These are phyloP conservation scores for Delitschia confertaspora DNA, from an alignment of 495 filamentous ascomycete genomes.

Conservation along the genomic window DNA sequence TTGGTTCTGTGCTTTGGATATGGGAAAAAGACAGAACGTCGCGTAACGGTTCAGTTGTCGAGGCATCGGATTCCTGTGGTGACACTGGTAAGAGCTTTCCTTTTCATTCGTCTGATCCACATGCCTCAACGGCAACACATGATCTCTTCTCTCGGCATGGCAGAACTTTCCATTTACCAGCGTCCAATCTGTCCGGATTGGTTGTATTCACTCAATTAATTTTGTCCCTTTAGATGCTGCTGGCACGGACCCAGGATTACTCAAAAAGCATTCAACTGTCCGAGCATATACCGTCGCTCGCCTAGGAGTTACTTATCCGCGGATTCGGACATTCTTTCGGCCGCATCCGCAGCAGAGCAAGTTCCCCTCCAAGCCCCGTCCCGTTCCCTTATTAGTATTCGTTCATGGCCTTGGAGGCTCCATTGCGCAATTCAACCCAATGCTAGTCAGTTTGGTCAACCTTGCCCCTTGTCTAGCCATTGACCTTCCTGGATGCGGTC, in stretches of 20 bases:
- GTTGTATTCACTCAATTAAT: background rate
- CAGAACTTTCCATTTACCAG: background rate
- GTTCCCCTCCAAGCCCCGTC: slow-evolving; percentile 59
- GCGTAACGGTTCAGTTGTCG: background rate
- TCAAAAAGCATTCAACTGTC: slow-evolving; percentile 66
- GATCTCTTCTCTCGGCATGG: too few relatives aligned
- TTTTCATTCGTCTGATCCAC: too few relatives aligned
- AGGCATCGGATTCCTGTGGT: slow-evolving; percentile 6
- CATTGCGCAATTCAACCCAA: slow-evolving; percentile 72
- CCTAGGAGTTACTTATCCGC: slow-evolving; percentile 55
- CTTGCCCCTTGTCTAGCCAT: slow-evolving; percentile 82
- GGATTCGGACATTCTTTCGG: slow-evolving; percentile 73
- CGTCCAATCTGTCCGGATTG: background rate
- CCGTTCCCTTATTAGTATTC: slow-evolving; percentile 81
- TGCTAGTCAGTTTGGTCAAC: slow-evolving; percentile 75
- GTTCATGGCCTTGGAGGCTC: slow-evolving; percentile 88
- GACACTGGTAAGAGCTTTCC: too few relatives aligned
- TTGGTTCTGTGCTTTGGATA: slow-evolving; percentile 26
- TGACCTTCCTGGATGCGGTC: slow-evolving; percentile 82
- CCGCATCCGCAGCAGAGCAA: slow-evolving; percentile 71
- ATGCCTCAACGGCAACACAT: too few relatives aligned
- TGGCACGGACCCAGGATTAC: slow-evolving; percentile 59
- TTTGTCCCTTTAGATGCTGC: slow-evolving; percentile 10
- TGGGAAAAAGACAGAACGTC: slow-evolving; percentile 13
- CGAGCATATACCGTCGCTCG: slow-evolving; percentile 49